Evolutionary conservation across 176 grass and related monocot genomes (phyloP), one percentile per base, ranked within the genome.

Genomic region (Aegilops speltoides): DNA sequence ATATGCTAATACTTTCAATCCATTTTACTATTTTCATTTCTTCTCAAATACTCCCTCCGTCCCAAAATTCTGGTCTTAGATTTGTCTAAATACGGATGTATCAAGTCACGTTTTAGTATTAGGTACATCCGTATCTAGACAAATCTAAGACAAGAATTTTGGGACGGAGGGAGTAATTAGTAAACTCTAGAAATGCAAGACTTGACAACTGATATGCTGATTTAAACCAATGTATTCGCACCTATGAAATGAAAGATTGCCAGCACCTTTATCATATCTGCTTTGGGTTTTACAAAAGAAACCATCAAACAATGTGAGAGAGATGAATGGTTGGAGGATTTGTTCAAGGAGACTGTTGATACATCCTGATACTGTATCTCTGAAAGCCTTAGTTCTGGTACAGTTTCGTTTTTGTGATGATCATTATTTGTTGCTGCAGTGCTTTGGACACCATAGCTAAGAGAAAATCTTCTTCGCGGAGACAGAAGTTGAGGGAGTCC

Each of bases 371-470:
- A 48, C 17, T 12, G 38, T 52, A 3, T 89, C 34, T 60, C 28
- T 31, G 9, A 56, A 68, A 64, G 7, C 32, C 3, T 33, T 33
- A 33, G 32, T 33, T 3, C 32, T 33, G 4, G 32, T 33, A 33
- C 32, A 33, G 28, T 70, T 50, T 83, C 7, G 6, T 54, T 50
- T 17, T 78, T 78, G 7, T 26, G 76, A 19, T 87, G 80, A 87
- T 34, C 31, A 7, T n/a, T 23, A 3, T 37, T 78, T 25, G 50
- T 86, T 89, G 60, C 43, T 93, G 59, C 91, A 98, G 96, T 92
- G 96, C 91, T 48, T 82, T 95, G 82, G 93, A 98, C 60, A 98
- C 96, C 56, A 89, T 98, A 67, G 63, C 88, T 23, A 95, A 88
- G 88, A 77, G 86, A 50, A 91, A 91, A 79, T 85, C 75, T 68